Evolutionary conservation across 2,329 filamentous ascomycete species (phyloP).

Genomic region (Lecanicillium sp.): DNA sequence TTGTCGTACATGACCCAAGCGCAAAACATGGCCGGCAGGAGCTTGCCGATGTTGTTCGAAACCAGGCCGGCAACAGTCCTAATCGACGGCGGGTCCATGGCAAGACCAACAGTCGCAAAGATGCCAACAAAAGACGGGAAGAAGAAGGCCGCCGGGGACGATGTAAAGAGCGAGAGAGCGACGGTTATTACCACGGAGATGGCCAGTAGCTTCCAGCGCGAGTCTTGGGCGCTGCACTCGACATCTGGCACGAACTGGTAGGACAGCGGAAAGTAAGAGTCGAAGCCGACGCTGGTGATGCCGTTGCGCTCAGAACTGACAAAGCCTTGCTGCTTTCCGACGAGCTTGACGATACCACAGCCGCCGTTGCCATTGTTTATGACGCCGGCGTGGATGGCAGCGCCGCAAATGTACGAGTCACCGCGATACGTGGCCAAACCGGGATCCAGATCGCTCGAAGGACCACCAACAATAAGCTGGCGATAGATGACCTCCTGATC

Average conservation of each 20-base stretch:
- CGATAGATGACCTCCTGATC: constrained; percentile 56
- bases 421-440: constrained; percentile 64
- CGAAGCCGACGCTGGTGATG: constrained; percentile 69
- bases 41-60: constrained; percentile 69
- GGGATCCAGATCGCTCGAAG: constrained; percentile 31
- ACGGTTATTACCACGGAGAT: constrained; percentile 74
- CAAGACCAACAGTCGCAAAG: constrained; percentile 85
- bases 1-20: constrained; percentile 83
- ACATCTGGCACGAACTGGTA: constrained; percentile 67
- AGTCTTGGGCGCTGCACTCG: constrained; percentile 62
- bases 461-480: constrained; percentile 61
- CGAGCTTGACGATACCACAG: constrained; percentile 70
- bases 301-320: constrained; percentile 58
- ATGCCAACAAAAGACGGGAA: constrained; percentile 72
- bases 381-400: constrained; percentile 77
- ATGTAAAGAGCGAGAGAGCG: constrained; percentile 72
- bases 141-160: constrained; percentile 74
- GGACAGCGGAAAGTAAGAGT: constrained; percentile 82
- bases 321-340: constrained; percentile 60
- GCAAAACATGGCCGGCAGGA: constrained; percentile 80
- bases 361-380: constrained; percentile 65
- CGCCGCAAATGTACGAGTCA: constrained; percentile 79
- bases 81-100: constrained; percentile 73
- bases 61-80: constrained; percentile 61
- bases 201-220: constrained; percentile 75